These are phyloP conservation scores for Diaporthe vaccinii DNA, from an alignment of 2,329 filamentous ascomycete species.

Conservation along the genomic window DNA sequence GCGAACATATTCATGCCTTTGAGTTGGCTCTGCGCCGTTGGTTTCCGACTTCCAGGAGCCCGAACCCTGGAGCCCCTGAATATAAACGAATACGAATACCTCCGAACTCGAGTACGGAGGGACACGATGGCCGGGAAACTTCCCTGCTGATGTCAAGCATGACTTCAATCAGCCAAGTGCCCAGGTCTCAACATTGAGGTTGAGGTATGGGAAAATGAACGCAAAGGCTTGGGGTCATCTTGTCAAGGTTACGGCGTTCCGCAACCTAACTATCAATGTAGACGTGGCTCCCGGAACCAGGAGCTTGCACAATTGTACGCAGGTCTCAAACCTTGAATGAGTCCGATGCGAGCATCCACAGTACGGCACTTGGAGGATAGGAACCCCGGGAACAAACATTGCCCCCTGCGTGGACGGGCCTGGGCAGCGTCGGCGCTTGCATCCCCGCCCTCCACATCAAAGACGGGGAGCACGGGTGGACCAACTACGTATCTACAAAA, in stretches of 20 bases:
- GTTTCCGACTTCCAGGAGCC: background rate
- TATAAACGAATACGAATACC: constrained; percentile 16
- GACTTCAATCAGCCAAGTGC: background rate
- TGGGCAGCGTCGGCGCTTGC: background rate
- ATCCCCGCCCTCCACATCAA: background rate
- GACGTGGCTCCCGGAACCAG: background rate
- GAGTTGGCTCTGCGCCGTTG: background rate
- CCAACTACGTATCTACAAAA: background rate
- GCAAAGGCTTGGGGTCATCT: background rate
- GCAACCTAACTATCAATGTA: background rate
- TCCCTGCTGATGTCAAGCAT: no score
- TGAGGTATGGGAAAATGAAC: background rate
- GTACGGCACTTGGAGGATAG: background rate
- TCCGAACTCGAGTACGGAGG: constrained; percentile 10
- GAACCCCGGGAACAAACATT: background rate
- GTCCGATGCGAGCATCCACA: background rate
- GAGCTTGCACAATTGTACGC: background rate
- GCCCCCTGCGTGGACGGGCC: background rate
- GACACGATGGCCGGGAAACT: background rate
- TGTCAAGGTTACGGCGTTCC: background rate
- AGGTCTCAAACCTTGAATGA: background rate
- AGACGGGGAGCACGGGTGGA: background rate
- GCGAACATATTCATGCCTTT: background rate
- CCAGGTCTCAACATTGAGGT: background rate
- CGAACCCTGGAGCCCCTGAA: background rate